Percentiles rank a stretch among this genome's conserved stretches.
Evolutionary conservation across 345 rosid species (phyloP).

Genomic region (Sisymbrium irio): DNA sequence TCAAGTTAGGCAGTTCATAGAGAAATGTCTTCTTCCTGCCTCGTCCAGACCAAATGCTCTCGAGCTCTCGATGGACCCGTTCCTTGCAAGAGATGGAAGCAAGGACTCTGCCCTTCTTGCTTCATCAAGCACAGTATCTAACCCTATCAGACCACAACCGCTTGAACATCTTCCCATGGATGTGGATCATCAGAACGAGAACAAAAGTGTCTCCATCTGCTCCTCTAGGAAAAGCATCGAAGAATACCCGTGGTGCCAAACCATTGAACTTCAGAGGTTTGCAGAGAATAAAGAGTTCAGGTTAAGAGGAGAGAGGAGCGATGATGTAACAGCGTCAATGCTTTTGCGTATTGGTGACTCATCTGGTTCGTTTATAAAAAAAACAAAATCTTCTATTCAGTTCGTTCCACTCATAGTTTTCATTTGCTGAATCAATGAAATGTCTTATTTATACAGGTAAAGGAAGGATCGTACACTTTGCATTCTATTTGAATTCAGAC

Average conservation of each 20-base stretch:
- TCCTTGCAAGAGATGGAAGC: conserved; percentile 46
- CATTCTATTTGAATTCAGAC: conserved; percentile 66
- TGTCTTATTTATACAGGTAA: conserved; percentile 21
- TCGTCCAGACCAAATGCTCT: conserved; percentile 57
- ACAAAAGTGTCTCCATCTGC: conserved; percentile 40
- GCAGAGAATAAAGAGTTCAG: conserved; percentile 56
- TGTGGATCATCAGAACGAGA: conserved; percentile 39
- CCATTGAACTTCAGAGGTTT: conserved; percentile 48
- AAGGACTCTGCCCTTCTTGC: conserved; percentile 42
- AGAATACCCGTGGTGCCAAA: conserved; percentile 36
- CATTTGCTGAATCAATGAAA: conserved; percentile 1
- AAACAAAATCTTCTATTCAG: not conserved
- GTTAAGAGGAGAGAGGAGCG: conserved; percentile 52
- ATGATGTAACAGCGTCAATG: conserved; percentile 49
- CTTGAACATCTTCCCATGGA: conserved; percentile 58
- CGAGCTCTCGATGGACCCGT: conserved; percentile 75
- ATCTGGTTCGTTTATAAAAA: conserved; percentile 41
- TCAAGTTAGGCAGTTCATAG: conserved; percentile 67
- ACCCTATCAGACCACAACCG: conserved; percentile 31
- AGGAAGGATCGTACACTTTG: conserved; percentile 64
- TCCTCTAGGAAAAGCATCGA: conserved; percentile 44
- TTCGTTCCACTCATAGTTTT: not conserved
- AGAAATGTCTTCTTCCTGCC: conserved; percentile 85
- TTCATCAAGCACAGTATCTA: conserved; percentile 26
- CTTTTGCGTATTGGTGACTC: conserved; percentile 54